phyloP scores from a whole-genome alignment of 805 yeast genomes.

The Alloascoidea africana region DNA sequence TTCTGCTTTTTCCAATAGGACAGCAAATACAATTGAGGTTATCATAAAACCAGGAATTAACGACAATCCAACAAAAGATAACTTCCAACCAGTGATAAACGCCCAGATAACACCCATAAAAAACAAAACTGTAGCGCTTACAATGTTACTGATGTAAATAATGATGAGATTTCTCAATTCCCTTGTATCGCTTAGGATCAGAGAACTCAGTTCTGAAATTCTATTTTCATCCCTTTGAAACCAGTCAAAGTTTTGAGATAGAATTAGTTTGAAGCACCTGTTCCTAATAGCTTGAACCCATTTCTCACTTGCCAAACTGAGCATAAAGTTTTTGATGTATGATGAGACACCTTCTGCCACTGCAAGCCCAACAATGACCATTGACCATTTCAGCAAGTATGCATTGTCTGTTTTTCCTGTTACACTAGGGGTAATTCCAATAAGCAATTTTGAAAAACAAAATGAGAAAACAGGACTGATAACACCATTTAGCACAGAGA shows the following conservation, averaged over 20 bases:
- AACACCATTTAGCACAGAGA: constrained; percentile 43
- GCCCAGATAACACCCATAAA: constrained; percentile 67
- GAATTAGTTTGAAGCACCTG: constrained; percentile 29
- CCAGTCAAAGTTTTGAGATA: constrained; percentile 39
- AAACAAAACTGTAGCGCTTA: constrained; percentile 39
- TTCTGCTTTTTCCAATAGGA: constrained; percentile 38
- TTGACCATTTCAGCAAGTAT: constrained; percentile 46
- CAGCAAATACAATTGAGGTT: constrained; percentile 36
- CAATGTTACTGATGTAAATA: constrained; percentile 38
- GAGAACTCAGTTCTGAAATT: constrained; percentile 36
- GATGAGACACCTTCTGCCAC: constrained; percentile 42
- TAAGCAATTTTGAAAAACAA: constrained; percentile 54
- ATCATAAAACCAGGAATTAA: constrained; percentile 49
- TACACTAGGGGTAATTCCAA: constrained; percentile 38
- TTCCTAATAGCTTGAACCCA: constrained; percentile 48
- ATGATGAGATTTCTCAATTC: constrained; percentile 56
- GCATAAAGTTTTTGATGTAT: constrained; percentile 31
- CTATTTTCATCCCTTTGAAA: constrained; percentile 23
- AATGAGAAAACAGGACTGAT: constrained; percentile 68
- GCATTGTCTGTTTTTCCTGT: constrained; percentile 7
- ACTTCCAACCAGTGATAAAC: constrained; percentile 65
- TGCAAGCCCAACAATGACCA: constrained; percentile 48
- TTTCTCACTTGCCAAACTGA: constrained; percentile 47
- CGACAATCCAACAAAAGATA: constrained; percentile 70
- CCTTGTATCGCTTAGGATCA: constrained; percentile 69